These are phyloP conservation scores for Ophiosphaerella herpotricha DNA, from an alignment of 2,329 filamentous ascomycete species.

Conservation along the genomic window DNA sequence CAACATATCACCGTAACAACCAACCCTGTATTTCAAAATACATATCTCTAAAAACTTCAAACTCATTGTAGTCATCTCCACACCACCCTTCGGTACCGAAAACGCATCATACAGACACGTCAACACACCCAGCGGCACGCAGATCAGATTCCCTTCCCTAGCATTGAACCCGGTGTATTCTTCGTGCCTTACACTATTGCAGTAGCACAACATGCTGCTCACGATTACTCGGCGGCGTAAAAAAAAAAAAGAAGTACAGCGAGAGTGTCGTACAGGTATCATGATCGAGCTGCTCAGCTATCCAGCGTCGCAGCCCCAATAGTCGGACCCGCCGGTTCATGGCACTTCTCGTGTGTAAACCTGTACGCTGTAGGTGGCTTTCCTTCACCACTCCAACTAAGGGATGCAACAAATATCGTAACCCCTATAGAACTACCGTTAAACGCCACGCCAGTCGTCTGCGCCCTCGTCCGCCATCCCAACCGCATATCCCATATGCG, in stretches of 20 bases:
- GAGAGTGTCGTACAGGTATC: no score
- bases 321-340: no score
- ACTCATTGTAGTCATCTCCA: conserved; percentile 46
- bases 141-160: conserved; percentile 44
- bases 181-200: conserved; percentile 47
- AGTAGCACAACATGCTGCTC: conserved; percentile 44
- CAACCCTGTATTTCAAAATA: not conserved
- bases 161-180: conserved; percentile 45
- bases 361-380: not conserved
- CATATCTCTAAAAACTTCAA: conserved; percentile 42
- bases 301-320: no score
- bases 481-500: conserved; percentile 50
- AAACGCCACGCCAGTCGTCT: conserved; percentile 50
- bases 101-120: conserved; percentile 25
- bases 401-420: conserved; percentile 46
- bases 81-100: conserved; percentile 36
- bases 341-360: conserved; percentile 36
- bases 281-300: no score
- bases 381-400: not conserved
- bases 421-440: conserved; percentile 52
- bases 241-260: no score
- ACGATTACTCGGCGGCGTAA: conserved; percentile 21
- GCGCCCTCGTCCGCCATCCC: conserved; percentile 50
- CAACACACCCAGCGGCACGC: conserved; percentile 45
- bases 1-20: conserved; percentile 3